Base-by-base conservation (phyloP, 108 stramenopile genomes). In the Cylindrotheca fusiformis region DNA sequence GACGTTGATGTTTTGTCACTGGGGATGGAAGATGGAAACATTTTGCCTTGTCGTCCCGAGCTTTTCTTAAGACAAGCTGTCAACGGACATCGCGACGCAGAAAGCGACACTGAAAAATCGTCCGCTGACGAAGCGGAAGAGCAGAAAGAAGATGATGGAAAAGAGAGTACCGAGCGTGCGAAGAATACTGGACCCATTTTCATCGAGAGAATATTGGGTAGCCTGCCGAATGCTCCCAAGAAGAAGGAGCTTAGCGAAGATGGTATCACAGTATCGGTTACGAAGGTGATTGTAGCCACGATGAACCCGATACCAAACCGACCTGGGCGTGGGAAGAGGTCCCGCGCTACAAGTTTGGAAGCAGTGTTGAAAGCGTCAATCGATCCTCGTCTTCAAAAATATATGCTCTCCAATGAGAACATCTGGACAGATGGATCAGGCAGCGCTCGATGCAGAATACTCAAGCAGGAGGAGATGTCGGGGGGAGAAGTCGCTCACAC, bases 341-440 rank as follows among this genome's bases (percentile, higher is more conserved):
- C 77, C 2, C 46, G 66, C 4, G 55, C 69, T 5, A 76, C 66
- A 8, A 74, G 57, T 31, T 29, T 84, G 20, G 80, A 84, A 54
- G 79, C 77, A n/a, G 8, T 78, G 36, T 32, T 84, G 23, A 74
- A 76, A 44, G 45, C 74, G 1, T 77, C 76, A 0, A 60, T 84
- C 23, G 52, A 81, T 65, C 79, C 76, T 3, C 30, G 47, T 14
- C 53, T 84, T 27, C 68, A 69, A 29, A 20, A 47, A 14, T 51
- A 66, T 41, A 84, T 84, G 83, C 25, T 63, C 12, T 65, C 65
- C 24, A 46, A 52, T 36, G 65, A 76, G 32, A 50, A 53, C 27
- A 28, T 32, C 24, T 68, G 74, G 68, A 49, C 36, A 3, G 57
- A 70, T 51, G 80, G 76, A 0, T 14, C 4, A 30, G 80, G 76